phyloP scores from a whole-genome alignment of 2,329 filamentous ascomycete genomes.

The Aspergillus sp. region DNA sequence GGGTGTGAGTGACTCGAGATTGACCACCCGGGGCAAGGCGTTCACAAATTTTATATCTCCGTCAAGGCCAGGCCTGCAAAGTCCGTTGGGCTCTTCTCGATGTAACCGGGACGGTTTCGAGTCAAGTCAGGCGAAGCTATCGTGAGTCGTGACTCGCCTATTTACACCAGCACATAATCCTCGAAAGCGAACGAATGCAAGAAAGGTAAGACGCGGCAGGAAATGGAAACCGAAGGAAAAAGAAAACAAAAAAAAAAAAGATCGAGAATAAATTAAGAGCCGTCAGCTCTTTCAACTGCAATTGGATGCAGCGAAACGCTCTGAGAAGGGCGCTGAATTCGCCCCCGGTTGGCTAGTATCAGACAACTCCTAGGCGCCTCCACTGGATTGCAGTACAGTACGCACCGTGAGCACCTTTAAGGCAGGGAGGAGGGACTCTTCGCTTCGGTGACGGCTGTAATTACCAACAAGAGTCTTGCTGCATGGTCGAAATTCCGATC shows the following conservation, averaged over 20 bases:
- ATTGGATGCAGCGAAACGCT: slow-evolving; percentile 16
- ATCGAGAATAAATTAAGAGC: slow-evolving; percentile 9
- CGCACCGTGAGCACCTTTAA: slow-evolving; percentile 8
- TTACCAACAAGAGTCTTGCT: slow-evolving; percentile 17
- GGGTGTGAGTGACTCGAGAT: slow-evolving; percentile 14
- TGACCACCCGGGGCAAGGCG: slow-evolving; percentile 18
- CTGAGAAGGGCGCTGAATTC: slow-evolving; percentile 10
- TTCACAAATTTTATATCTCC: slow-evolving; percentile 24
- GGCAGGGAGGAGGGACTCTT: slow-evolving; percentile 20
- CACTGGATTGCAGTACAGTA: slow-evolving; percentile 16
- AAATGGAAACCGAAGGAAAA: slow-evolving; percentile 13
- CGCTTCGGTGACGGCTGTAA: slow-evolving; percentile 12
- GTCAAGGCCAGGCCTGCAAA: slow-evolving; percentile 9
- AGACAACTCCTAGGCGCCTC: slow-evolving; percentile 19
- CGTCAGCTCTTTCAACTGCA: slow-evolving; percentile 16
- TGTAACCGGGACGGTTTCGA: slow-evolving; percentile 22
- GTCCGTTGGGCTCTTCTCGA: slow-evolving; percentile 15
- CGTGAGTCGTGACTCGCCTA: slow-evolving; percentile 20
- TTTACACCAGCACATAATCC: slow-evolving; percentile 21
- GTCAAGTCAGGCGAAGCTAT: slow-evolving; percentile 21
- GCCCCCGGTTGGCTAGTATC: slow-evolving; percentile 18
- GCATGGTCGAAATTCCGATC: slow-evolving; percentile 19
- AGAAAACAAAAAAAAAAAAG: slow-evolving; percentile 11
- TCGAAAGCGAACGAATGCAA: slow-evolving; percentile 18
- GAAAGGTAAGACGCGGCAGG: slow-evolving; percentile 5